Evolutionary conservation across 768 basidiomycete genomes (phyloP).

Genomic region (Holtermanniella nyarrowii): DNA sequence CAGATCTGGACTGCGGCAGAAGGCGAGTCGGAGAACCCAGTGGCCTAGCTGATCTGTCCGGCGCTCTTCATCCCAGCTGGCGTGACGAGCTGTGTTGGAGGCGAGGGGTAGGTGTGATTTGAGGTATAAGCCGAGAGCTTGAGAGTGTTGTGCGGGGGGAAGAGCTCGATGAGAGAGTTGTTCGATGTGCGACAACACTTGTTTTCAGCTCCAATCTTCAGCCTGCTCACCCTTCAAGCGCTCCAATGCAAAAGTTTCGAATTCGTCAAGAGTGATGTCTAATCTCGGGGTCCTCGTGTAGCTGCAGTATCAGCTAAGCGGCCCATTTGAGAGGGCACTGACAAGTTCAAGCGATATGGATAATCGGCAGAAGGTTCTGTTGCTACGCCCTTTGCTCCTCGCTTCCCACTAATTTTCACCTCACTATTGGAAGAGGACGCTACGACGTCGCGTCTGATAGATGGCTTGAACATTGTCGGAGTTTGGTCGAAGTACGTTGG

Average conservation of each 20-base stretch:
- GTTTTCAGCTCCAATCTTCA: no score
- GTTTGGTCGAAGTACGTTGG: no score
- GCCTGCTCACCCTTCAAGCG: slow-evolving; percentile 51
- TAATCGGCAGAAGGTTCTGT: slow-evolving; percentile 16
- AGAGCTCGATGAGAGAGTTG: slow-evolving; percentile 28
- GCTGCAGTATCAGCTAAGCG: no score
- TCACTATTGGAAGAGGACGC: slow-evolving; percentile 13
- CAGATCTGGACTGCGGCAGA: slow-evolving; percentile 90
- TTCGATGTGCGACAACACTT: slow-evolving; percentile 27
- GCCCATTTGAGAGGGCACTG: slow-evolving; percentile 19
- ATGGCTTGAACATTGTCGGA: slow-evolving; percentile 41
- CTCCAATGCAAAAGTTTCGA: slow-evolving; percentile 81
- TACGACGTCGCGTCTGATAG: slow-evolving; percentile 22
- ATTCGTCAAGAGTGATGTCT: slow-evolving; percentile 89
- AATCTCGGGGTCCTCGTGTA: slow-evolving; percentile 75
- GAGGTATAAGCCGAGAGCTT: slow-evolving; percentile 53
- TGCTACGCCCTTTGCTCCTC: no score
- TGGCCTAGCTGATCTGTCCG: slow-evolving; percentile 80
- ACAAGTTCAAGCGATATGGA: slow-evolving; percentile 58
- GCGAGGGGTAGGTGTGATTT: slow-evolving; percentile 66
- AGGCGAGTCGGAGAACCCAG: slow-evolving; percentile 85
- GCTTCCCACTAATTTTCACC: no score
- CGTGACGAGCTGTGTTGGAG: slow-evolving; percentile 45
- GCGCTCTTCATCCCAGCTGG: slow-evolving; percentile 55
- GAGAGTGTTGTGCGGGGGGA: slow-evolving; percentile 14